Evolutionary conservation across 371 early-diverging fungal species (phyloP).

Genomic region (Coemansia sp.): DNA sequence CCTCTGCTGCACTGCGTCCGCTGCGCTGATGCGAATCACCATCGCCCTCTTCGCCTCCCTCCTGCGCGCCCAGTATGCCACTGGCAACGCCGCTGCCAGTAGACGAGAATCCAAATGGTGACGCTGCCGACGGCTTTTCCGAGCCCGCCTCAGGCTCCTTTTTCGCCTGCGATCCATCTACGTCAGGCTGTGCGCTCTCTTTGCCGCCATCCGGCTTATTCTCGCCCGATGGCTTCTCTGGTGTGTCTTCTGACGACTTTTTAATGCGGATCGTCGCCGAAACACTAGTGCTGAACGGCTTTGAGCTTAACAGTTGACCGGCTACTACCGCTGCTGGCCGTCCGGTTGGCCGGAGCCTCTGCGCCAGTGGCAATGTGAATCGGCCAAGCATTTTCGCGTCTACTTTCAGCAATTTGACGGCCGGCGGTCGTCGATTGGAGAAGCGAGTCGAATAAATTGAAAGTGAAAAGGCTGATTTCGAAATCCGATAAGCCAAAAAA

Average conservation of each 20-base stretch:
- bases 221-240: slow-evolving; percentile 10
- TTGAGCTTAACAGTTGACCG: background rate
- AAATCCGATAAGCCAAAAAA: no score
- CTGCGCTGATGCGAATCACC: slow-evolving; percentile 22
- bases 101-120: slow-evolving; percentile 49
- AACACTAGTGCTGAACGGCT: slow-evolving; percentile 12
- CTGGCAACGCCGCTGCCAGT: slow-evolving; percentile 45
- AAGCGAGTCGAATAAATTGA: no score
- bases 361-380: slow-evolving; percentile 23
- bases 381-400: slow-evolving; percentile 28
- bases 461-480: no score
- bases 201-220: background rate
- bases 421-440: no score
- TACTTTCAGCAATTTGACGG: background rate
- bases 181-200: background rate
- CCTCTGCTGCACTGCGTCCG: slow-evolving; percentile 45
- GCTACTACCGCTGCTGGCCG: background rate
- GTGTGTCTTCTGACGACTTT: slow-evolving; percentile 16
- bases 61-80: slow-evolving; percentile 30
- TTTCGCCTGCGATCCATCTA: background rate
- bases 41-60: slow-evolving; percentile 4
- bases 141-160: background rate
- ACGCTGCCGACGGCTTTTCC: slow-evolving; percentile 12
- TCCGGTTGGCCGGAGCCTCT: slow-evolving; percentile 14
- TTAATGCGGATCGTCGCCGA: slow-evolving; percentile 27